Evolutionary conservation across 2,329 filamentous ascomycete species (phyloP).

Genomic region (Amesomyces nigricolor): DNA sequence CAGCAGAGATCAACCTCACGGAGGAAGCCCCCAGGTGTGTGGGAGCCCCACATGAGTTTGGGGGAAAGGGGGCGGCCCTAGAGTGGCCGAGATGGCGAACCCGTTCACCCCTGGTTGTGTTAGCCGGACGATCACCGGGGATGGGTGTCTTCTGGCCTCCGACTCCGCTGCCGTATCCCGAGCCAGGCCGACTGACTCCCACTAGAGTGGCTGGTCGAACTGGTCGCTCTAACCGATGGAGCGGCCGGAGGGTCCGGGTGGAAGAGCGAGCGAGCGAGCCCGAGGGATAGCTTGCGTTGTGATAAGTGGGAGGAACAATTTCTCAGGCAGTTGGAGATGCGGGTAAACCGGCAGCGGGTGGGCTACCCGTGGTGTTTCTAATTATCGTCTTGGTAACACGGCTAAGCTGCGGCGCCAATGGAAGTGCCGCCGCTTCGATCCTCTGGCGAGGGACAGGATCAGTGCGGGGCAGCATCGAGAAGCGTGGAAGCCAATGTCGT

Average conservation of each 20-base stretch:
- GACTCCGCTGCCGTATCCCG: too few species aligned
- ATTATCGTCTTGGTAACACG: not conserved
- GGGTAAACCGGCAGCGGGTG: constrained; percentile 1
- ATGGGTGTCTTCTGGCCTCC: too few species aligned
- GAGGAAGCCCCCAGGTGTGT: constrained; percentile 3
- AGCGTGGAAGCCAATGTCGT: not conserved
- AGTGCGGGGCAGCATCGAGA: constrained; percentile 3
- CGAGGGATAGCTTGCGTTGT: not conserved
- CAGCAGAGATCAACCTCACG: constrained; percentile 5
- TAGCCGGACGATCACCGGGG: too few species aligned
- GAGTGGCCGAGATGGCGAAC: not conserved
- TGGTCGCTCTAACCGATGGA: too few species aligned
- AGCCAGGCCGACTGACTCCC: too few species aligned
- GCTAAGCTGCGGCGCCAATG: not conserved
- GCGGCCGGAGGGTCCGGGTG: too few species aligned
- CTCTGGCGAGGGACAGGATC: not conserved
- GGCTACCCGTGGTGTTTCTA: not conserved
- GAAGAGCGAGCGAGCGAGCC: not conserved
- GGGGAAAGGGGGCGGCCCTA: not conserved
- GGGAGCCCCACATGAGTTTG: not conserved
- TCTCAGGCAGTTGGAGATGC: not conserved
- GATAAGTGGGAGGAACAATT: too few species aligned
- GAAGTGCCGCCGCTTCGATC: not conserved
- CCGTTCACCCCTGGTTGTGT: too few species aligned
- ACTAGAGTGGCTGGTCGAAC: too few species aligned